Conservation (phyloP, 768 basidiomycete genomes). For the Stropharia rugosoannulata region DNA sequence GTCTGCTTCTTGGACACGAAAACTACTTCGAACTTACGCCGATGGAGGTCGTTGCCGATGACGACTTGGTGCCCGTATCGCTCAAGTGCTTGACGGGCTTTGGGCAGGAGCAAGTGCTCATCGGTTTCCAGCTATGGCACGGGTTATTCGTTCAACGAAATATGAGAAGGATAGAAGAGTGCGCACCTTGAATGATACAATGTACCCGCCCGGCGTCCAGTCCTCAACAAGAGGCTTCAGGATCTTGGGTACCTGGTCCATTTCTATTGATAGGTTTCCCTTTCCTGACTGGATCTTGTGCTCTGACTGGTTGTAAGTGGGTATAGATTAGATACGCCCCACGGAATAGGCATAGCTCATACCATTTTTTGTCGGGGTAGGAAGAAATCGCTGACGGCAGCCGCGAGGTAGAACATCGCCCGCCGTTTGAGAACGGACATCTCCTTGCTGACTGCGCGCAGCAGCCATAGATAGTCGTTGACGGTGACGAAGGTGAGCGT, state of each 20-base stretch:
- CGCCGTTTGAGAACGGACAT: conserved; percentile 66
- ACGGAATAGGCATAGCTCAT: conserved; percentile 23
- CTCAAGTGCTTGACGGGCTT: conserved; percentile 83
- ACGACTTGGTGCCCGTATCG: conserved; percentile 98
- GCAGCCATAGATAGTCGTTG: conserved; percentile 93
- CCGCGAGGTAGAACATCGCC: conserved; percentile 95
- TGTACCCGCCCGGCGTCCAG: conserved; percentile 88
- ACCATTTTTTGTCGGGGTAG: conserved; percentile 90
- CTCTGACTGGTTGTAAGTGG: conserved; percentile 60
- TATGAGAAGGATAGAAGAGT: not conserved
- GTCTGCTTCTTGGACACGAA: conserved; percentile 66
- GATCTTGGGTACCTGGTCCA: conserved; percentile 99
- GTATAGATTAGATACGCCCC: not conserved
- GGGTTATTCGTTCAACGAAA: not conserved
- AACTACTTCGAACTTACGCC: conserved; percentile 89
- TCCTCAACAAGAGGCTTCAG: conserved; percentile 91
- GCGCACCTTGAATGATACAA: conserved; percentile 94
- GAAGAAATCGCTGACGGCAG: conserved; percentile 98
- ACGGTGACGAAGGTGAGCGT: conserved; percentile 92
- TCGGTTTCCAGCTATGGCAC: conserved; percentile 88
- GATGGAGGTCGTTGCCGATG: conserved; percentile 93
- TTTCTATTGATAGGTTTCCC: conserved; percentile 90
- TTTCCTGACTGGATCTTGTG: conserved; percentile 99
- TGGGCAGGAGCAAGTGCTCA: conserved; percentile 77
- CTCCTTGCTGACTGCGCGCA: conserved; percentile 80